Evolutionary conservation across 1,284 basidiomycete genomes (phyloP).

Genomic region (Abortiporus biennis): DNA sequence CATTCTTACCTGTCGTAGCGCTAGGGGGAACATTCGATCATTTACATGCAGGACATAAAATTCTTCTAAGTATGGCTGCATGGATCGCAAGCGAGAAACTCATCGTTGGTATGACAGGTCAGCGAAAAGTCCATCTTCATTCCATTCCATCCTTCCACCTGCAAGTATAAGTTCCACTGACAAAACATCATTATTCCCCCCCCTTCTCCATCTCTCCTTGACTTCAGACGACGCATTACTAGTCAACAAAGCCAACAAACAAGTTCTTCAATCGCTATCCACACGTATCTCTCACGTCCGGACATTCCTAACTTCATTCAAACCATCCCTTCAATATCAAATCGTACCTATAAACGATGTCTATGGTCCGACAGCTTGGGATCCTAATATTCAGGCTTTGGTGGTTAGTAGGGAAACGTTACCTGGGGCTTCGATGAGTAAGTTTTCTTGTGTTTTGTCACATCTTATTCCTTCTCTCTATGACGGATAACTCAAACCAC

Average conservation of each 20-base stretch:
- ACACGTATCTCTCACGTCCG: slow-evolving; percentile 50
- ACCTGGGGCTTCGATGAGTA: slow-evolving; percentile 68
- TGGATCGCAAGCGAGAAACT: slow-evolving; percentile 77
- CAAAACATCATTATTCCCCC: background rate
- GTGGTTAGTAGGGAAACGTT: slow-evolving; percentile 86
- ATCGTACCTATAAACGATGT: slow-evolving; percentile 76
- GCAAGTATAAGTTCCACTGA: background rate
- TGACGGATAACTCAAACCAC: background rate
- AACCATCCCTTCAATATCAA: slow-evolving; percentile 55
- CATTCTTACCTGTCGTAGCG: slow-evolving; percentile 43
- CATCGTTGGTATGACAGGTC: slow-evolving; percentile 87
- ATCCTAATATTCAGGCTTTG: slow-evolving; percentile 79
- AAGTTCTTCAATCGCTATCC: slow-evolving; percentile 64
- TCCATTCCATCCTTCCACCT: slow-evolving; percentile 4
- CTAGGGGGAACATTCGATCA: slow-evolving; percentile 93
- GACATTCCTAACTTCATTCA: slow-evolving; percentile 64
- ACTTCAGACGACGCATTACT: slow-evolving; percentile 67
- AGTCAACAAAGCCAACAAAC: slow-evolving; percentile 64
- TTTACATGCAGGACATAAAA: slow-evolving; percentile 96
- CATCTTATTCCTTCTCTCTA: slow-evolving; percentile 1
- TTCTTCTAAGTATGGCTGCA: slow-evolving; percentile 87
- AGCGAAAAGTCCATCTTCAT: slow-evolving; percentile 15
- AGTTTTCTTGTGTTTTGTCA: slow-evolving; percentile 20
- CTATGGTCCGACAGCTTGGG: slow-evolving; percentile 83
- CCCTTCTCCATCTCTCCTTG: slow-evolving; percentile 4